phyloP scores from a whole-genome alignment of 345 rosid species.

The Streptanthus diversifolius region DNA sequence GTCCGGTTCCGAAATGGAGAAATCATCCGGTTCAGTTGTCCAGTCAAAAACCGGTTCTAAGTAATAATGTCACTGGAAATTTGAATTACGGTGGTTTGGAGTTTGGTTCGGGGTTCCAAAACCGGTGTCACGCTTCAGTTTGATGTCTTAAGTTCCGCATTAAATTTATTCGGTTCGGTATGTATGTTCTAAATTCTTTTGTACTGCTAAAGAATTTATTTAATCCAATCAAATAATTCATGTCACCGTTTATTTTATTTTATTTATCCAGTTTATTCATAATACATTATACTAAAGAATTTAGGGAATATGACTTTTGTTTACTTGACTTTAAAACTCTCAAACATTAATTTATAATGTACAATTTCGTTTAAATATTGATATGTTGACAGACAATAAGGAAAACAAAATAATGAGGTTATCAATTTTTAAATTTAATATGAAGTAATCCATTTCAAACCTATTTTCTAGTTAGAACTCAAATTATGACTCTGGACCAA shows the following conservation, averaged over 20 bases:
- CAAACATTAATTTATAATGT: too few relatives aligned
- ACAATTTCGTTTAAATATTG: too few relatives aligned
- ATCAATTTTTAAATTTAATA: too few relatives aligned
- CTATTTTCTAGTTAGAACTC: neutral
- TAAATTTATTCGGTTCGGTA: neutral
- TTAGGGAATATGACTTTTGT: too few relatives aligned
- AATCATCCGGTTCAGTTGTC: constrained; percentile 41
- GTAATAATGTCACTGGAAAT: neutral
- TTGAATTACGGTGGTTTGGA: constrained; percentile 18
- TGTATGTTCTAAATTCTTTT: neutral
- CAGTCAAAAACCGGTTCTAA: constrained; percentile 9
- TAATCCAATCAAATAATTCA: neutral
- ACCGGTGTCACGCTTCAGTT: constrained; percentile 17
- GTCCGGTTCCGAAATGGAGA: constrained; percentile 48
- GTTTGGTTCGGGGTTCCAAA: constrained; percentile 13
- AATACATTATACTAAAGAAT: too few relatives aligned
- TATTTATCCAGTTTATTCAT: too few relatives aligned
- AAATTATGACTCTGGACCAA: neutral
- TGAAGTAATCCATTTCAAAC: too few relatives aligned
- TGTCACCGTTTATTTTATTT: too few relatives aligned
- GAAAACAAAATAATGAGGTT: too few relatives aligned
- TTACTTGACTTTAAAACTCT: too few relatives aligned
- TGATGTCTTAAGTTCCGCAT: neutral
- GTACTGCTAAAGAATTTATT: neutral
- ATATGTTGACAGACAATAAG: too few relatives aligned